A percentile compares a stretch with the other conserved stretches of the same genome.
phyloP scores from a whole-genome alignment of 225 moss, liverwort and hornwort genomes.

The Neckera pumila region DNA sequence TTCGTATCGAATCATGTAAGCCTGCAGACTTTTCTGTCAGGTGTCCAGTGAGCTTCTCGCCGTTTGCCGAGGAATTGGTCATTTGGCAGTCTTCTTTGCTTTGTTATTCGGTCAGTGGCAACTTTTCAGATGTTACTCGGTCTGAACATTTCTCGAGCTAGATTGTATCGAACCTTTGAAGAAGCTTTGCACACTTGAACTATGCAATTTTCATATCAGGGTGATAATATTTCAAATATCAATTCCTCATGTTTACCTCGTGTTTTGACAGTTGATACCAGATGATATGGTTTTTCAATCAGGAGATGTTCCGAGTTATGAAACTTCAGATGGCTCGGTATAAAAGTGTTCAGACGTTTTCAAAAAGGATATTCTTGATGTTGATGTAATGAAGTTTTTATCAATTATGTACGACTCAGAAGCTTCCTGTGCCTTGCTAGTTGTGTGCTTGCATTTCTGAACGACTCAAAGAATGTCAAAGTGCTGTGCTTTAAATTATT shows the following conservation, averaged over 20 bases:
- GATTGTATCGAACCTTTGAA: neutral
- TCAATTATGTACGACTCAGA: neutral
- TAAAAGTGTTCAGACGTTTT: neutral
- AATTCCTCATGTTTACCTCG: neutral
- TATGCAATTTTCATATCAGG: neutral
- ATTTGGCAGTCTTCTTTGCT: neutral
- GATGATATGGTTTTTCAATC: conserved; percentile 90
- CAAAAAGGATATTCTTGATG: neutral
- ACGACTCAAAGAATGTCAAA: neutral
- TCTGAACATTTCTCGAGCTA: neutral
- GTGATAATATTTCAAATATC: neutral
- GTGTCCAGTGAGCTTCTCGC: neutral
- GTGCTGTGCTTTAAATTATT: neutral
- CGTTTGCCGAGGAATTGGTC: neutral
- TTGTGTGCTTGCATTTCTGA: neutral
- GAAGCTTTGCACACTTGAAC: neutral
- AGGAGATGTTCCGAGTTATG: conserved; percentile 80
- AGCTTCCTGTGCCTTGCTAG: neutral
- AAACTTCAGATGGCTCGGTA: conserved; percentile 85
- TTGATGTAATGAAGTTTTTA: neutral
- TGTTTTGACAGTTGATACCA: conserved; percentile 61
- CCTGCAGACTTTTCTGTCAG: neutral
- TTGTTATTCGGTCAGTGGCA: neutral
- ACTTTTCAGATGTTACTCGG: neutral
- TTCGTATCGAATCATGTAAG: conserved; percentile 91